Percentiles rank a stretch among this genome's conserved stretches.
phyloP scores from a whole-genome alignment of 1,139 yeast genomes.

The Hanseniaspora sp. region DNA sequence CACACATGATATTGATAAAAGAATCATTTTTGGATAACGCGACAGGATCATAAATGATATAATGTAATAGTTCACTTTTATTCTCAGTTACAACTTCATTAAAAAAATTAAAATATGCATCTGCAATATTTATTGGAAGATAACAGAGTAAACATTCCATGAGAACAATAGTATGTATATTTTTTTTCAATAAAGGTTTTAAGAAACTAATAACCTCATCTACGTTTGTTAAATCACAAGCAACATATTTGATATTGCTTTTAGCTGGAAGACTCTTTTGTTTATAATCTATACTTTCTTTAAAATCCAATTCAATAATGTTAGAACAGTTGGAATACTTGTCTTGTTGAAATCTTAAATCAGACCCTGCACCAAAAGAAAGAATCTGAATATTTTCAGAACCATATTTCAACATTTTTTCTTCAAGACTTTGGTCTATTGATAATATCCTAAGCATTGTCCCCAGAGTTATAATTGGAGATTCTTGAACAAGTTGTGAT shows the following conservation, averaged over 20 bases:
- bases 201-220: background rate
- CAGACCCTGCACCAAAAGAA: slow-evolving; percentile 13
- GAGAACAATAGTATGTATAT: background rate
- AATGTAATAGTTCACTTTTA: background rate
- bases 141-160: slow-evolving; percentile 15
- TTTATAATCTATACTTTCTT: background rate
- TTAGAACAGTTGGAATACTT: background rate
- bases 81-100: background rate
- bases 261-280: background rate
- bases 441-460: slow-evolving; percentile 10
- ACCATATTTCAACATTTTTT: background rate
- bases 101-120: background rate
- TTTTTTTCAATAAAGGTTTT: background rate
- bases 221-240: background rate
- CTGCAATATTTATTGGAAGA: background rate
- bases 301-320: slow-evolving; percentile 9
- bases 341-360: slow-evolving; percentile 7
- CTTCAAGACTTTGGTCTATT: slow-evolving; percentile 1
- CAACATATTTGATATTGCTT: background rate
- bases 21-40: slow-evolving; percentile 40
- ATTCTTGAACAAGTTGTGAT: slow-evolving; percentile 1
- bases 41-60: slow-evolving; percentile 62
- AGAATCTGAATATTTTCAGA: slow-evolving; percentile 1
- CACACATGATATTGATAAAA: slow-evolving; percentile 75
- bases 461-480: slow-evolving; percentile 11